These are phyloP conservation scores for Tarenaya hassleriana DNA, from an alignment of 345 rosid species.

Conservation along the genomic window DNA sequence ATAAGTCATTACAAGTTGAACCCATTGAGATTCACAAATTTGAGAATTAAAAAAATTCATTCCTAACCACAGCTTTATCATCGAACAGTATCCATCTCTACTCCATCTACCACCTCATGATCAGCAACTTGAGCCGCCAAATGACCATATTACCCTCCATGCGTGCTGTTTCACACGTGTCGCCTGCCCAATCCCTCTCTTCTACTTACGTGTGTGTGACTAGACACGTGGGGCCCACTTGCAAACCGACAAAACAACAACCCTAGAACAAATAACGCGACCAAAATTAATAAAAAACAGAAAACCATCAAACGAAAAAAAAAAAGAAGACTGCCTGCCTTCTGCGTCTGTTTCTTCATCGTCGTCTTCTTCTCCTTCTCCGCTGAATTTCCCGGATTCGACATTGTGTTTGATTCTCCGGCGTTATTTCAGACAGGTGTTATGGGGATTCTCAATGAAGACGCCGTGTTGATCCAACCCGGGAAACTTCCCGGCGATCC, in stretches of 20 bases:
- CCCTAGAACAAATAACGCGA: too few species aligned
- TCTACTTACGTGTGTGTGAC: slow-evolving; percentile 28
- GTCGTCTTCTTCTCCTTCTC: slow-evolving; percentile 4
- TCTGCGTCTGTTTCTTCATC: neutral
- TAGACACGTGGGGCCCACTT: slow-evolving; percentile 26
- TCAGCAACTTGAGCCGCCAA: too few species aligned
- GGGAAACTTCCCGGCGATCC: slow-evolving; percentile 37
- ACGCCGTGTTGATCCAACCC: slow-evolving; percentile 48
- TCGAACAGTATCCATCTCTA: neutral
- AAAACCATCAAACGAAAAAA: neutral
- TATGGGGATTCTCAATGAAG: slow-evolving; percentile 59
- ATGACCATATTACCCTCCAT: too few species aligned
- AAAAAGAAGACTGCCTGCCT: neutral
- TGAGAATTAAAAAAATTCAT: too few species aligned
- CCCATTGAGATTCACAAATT: too few species aligned
- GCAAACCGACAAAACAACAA: slow-evolving; percentile 22
- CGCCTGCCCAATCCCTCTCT: slow-evolving; percentile 13
- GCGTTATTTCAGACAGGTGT: slow-evolving; percentile 1
- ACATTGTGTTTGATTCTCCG: slow-evolving; percentile 16
- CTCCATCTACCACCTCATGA: too few species aligned
- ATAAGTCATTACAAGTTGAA: too few species aligned
- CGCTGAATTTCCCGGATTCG: slow-evolving; percentile 1
- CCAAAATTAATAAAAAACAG: neutral
- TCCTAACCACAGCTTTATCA: slow-evolving; percentile 1
- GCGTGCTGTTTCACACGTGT: slow-evolving; percentile 15